Evolutionary conservation across 2,329 filamentous ascomycete genomes (phyloP), one percentile per base, ranked within the genome.

Genomic region (Hymenoscyphus linearis): DNA sequence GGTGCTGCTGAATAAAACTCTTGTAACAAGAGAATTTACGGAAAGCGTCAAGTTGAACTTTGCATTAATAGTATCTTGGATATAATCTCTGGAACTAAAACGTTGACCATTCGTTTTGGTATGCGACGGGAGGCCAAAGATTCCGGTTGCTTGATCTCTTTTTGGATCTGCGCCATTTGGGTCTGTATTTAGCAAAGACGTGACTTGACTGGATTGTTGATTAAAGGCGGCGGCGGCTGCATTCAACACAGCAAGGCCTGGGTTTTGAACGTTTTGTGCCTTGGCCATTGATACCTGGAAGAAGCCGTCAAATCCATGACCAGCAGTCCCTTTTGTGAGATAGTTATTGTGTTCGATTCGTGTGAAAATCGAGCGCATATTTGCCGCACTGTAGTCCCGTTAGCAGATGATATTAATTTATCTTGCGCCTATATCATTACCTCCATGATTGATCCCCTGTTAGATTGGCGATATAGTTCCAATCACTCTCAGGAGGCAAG

Each of bases 401-500:
- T 26, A 60, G 58, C 35, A 47, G 6, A 12, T 3, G 25, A 22
- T 37, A n/a, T 34, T 34, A 14, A 2, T 47, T 34, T n/a, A 26
- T 10, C 16, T 18, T 10, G 35, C 22, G 18, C 22, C 10, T 2
- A 14, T 50, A 7, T 50, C 13, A 26, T 55, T 55, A 66, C 35
- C 40, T 70, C 79, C 78, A 81, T 0, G 74, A 74, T 2, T 63
- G 54, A 64, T 81, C 79, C 2, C 77, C 77, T 0, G 79, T 81
- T 2, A 78, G 61, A 1, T 66, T 68, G 5, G 71, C 71, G 37
- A 81, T 74, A 59, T 74, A 60, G 27, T 74, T 65, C 73, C 78
- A 80, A 67, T 80, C 78, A 36, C 71, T 74, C 13, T 75, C 71
- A 55, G 72, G 68, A 0, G 78, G 76, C 36, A 72, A 70, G n/a